A percentile compares a stretch with the other conserved stretches of the same genome.
phyloP scores from a whole-genome alignment of 768 basidiomycete species.

The Epithele typhae region DNA sequence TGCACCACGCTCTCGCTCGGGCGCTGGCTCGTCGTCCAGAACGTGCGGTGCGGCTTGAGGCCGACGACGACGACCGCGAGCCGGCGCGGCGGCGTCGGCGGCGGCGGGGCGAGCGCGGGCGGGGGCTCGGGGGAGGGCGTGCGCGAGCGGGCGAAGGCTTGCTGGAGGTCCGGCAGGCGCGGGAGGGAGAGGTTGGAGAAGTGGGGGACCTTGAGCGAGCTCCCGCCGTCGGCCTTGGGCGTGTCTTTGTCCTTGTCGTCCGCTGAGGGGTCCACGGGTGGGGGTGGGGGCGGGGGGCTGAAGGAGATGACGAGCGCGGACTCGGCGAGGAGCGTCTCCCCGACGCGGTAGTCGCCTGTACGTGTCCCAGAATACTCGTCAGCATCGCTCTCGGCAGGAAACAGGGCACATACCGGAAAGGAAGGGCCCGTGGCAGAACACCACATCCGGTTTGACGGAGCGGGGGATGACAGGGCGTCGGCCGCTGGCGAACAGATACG shows the following conservation, averaged over 20 bases:
- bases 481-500: slow-evolving; percentile 59
- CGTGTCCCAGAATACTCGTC: neutral
- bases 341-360: slow-evolving; percentile 59
- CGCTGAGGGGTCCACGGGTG: slow-evolving; percentile 14
- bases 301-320: slow-evolving; percentile 50
- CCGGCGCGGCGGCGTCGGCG: slow-evolving; percentile 45
- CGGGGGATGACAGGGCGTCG: slow-evolving; percentile 58
- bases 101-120: slow-evolving; percentile 37
- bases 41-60: slow-evolving; percentile 53
- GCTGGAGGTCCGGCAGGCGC: slow-evolving; percentile 35
- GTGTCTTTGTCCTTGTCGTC: too few species aligned
- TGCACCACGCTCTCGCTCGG: slow-evolving; percentile 61
- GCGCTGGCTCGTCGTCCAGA: slow-evolving; percentile 57
- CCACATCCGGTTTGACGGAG: slow-evolving; percentile 58
- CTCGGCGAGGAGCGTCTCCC: slow-evolving; percentile 53
- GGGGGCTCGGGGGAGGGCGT: slow-evolving; percentile 49
- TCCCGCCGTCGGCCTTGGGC: slow-evolving; percentile 4
- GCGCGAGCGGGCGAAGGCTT: slow-evolving; percentile 43
- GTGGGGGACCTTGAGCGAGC: slow-evolving; percentile 25
- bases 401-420: slow-evolving; percentile 36
- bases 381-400: neutral
- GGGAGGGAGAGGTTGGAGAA: slow-evolving; percentile 34
- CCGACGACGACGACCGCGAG: slow-evolving; percentile 54
- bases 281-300: slow-evolving; percentile 22
- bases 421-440: slow-evolving; percentile 66